Evolutionary conservation across 345 rosid species (phyloP), one percentile per base, ranked within the genome.

Genomic region (Linum trigynum): DNA sequence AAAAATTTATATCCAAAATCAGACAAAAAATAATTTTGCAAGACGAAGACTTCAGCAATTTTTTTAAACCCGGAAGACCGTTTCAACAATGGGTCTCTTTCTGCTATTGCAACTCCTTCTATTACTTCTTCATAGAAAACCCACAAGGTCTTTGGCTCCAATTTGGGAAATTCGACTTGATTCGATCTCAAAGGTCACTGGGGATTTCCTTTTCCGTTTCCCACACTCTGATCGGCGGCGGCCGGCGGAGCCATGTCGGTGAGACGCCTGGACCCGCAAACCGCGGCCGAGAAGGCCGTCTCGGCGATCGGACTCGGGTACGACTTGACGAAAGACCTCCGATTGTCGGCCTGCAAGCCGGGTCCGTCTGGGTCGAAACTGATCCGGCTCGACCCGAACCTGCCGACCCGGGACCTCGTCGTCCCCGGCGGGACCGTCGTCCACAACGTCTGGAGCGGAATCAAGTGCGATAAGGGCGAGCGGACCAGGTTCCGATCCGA

Each of bases 391-490:
- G 89, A 88, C 67, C 70, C 66, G 40, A 57, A 60, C 14, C 39
- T 8, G 6, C 38, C 38, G 66, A 83, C 71, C 8, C 72, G 82
- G 2, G 92, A 90, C 79, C 72, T 92, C 3, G 72, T 83, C 59
- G 59, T 94, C 70, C 97, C 97, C 1, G 92, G 91, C 1, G 96
- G 92, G 16, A 75, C 79, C 55, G 80, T 94, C 42, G 95, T 90
- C n/a, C 66, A 68, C 37, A 65, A 77, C 42, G 99, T 86, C 50
- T 75, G 88, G 3, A 66, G 69, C 53, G 87, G 80, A 39, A 88
- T 94, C 67, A 90, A 83, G 82, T 94, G 96, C 62, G 99, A 94
- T 62, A 94, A 94, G 67, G 99, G 97, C 76, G 97, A 94, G 62
- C 89, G 91, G 12, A 90, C 92, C 3, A 83, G 97, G 72, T 75